Base-by-base conservation (phyloP, 768 basidiomycete genomes). In the Tulasnella sp. region DNA sequence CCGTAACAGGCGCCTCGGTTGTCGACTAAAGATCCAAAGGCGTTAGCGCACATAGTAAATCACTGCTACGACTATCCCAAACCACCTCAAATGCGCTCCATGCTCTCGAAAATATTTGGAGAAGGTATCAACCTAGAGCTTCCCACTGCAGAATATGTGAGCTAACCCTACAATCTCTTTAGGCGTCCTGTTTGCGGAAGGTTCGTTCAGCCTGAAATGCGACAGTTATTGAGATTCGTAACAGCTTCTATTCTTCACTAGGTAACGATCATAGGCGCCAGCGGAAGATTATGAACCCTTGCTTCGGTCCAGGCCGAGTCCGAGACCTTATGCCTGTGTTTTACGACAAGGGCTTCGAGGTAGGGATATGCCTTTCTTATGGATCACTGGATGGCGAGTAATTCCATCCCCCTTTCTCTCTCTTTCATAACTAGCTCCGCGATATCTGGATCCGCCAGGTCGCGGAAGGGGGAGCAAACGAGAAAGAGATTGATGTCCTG, bases 261-360 rank as follows among this genome's bases (percentile, higher is more conserved):
- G 37, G 42, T n/a, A 58, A 77, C 37, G 79, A 80, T n/a, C 79
- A 80, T 42, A 77, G 48, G 18, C 75, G 80, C 12, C 75, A 80
- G 54, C 74, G 74, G 24, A 75, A 69, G 41, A 58, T 80, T 7
- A 80, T 80, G 74, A 93, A 93, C 82, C 92, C 92, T 20, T 92
- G 92, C 0, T 93, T 93, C 82, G 91, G 92, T 0, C 87, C 88
- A 2, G 85, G 88, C 0, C 91, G 92, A 82, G 88, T 93, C 72
- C 86, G 91, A 2, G 90, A 89, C 64, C 83, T 92, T 20, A 92
- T 91, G 0, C 87, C 87, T 22, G 89, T 90, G 18, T 92, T 93
- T 81, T 82, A 91, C 5, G 87, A 88, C 3, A 93, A 92, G 84
- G 86, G 92, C 0, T 82, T 88, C 0, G 85, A 89, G 84, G 91